Evolutionary conservation across 2,329 filamentous ascomycete genomes (phyloP), one percentile per base, ranked within the genome.

Genomic region (Diaporthe capsici): DNA sequence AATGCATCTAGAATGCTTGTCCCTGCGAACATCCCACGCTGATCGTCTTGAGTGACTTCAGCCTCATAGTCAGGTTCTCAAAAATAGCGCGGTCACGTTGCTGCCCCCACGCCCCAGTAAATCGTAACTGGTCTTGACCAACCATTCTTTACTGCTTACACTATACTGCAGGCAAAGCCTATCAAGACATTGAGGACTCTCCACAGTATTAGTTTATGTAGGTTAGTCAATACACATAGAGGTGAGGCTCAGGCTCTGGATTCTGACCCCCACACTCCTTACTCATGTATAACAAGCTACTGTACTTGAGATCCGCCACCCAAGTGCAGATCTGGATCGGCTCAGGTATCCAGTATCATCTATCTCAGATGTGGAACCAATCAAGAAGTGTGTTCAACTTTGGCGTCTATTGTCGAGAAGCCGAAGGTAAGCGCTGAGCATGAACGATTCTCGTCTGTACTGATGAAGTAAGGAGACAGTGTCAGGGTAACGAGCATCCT

Each of bases 21-120:
- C 47, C 63, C 47, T 51, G 44, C 22, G 25, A 20, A 67, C 31
- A 68, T 39, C 63, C 63, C 63, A 39, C 63, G 63, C 44, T n/a
- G 47, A 39, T 53, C 44, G 4, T 20, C 44, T 51, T 28, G 34
- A 49, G 20, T 67, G 61, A 67, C 61, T 37, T 51, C 22, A 31
- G 20, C 63, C 28, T 51, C 17, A 39, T 5, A 17, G 6, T 25
- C 20, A 37, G 31, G 22, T 34, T 51, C 44, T 10, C 63, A 51
- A n/a, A 1, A n/a, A 17, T 39, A 12, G 37, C 37, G 10, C 37
- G 47, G 44, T 37, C 63, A 39, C 20, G 31, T 37, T 37, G 10
- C 12, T 15, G 15, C 22, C 8, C n/a, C 5, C 31, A 25, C 49
- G 7, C 12, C 5, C 63, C 31, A 34, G 13, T 51, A 9, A 49